Conservation (phyloP, 202 grass and related monocot species). For the Digitaria exilis region DNA sequence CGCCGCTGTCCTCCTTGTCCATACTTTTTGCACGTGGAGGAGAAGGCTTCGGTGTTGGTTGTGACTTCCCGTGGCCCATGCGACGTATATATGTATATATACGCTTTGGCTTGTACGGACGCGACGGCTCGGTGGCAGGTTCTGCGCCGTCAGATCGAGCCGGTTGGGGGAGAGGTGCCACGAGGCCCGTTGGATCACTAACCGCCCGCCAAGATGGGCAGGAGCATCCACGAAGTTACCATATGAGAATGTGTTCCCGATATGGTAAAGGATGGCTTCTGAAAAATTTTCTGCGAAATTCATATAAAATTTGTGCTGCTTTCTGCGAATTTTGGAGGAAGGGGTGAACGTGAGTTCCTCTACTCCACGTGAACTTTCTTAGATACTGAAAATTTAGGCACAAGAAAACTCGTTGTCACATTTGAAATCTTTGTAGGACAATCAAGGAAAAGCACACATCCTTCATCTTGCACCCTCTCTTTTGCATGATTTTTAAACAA, state of each 20-base stretch:
- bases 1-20: neutral
- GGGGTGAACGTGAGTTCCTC: no score
- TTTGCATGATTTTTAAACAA: constrained; percentile 22
- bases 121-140: neutral
- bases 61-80: neutral
- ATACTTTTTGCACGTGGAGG: neutral
- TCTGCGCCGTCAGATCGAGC: constrained; percentile 27
- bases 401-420: neutral
- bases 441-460: constrained; percentile 21
- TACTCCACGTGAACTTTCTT: no score
- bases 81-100: neutral
- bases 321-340: neutral
- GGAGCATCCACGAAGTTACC: neutral
- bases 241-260: neutral
- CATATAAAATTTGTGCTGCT: neutral
- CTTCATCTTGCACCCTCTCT: no score
- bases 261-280: neutral
- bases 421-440: neutral
- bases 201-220: neutral
- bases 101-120: neutral
- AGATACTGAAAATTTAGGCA: neutral
- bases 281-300: neutral
- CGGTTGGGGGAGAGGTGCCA: neutral
- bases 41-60: neutral
- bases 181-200: neutral